Evolutionary conservation across 108 stramenopile species (phyloP).

Genomic region (Skeletonema potamos): DNA sequence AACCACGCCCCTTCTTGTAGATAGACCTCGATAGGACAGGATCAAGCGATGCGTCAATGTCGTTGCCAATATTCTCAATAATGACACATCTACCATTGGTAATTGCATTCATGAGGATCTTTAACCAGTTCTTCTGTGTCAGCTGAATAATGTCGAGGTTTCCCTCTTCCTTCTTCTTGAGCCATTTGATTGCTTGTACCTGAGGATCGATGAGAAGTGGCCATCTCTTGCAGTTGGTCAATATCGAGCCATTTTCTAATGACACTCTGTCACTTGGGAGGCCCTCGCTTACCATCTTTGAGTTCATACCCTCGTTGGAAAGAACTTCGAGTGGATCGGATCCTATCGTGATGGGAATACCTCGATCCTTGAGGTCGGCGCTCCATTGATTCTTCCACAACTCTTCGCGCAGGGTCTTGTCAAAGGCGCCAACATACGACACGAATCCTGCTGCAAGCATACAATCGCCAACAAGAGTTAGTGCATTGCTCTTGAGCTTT

Average conservation of each 20-base stretch:
- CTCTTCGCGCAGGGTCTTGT: slow-evolving; percentile 71
- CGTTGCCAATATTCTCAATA: slow-evolving; percentile 88
- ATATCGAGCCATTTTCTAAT: slow-evolving; percentile 89
- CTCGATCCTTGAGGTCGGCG: slow-evolving; percentile 61
- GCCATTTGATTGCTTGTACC: slow-evolving; percentile 92
- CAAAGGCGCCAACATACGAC: slow-evolving; percentile 92
- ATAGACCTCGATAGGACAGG: slow-evolving; percentile 87
- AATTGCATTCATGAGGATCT: slow-evolving; percentile 68
- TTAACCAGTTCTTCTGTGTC: slow-evolving; percentile 85
- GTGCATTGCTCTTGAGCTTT: slow-evolving; percentile 60
- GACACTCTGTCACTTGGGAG: slow-evolving; percentile 90
- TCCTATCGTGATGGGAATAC: slow-evolving; percentile 74
- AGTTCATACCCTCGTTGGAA: slow-evolving; percentile 77
- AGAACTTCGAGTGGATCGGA: slow-evolving; percentile 83
- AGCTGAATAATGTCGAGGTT: slow-evolving; percentile 66
- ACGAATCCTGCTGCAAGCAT: slow-evolving; percentile 91
- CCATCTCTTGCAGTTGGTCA: slow-evolving; percentile 88
- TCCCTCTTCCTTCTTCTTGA: slow-evolving; percentile 70
- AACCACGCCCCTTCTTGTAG: slow-evolving; percentile 77
- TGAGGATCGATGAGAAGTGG: slow-evolving; percentile 82
- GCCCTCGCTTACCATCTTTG: slow-evolving; percentile 86
- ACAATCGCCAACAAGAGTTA: slow-evolving; percentile 84
- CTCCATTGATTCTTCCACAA: slow-evolving; percentile 80
- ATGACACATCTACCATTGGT: slow-evolving; percentile 82
- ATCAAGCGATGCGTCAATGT: slow-evolving; percentile 89